Base-by-base conservation (phyloP, 768 basidiomycete species). In the Hygrophorus russula region DNA sequence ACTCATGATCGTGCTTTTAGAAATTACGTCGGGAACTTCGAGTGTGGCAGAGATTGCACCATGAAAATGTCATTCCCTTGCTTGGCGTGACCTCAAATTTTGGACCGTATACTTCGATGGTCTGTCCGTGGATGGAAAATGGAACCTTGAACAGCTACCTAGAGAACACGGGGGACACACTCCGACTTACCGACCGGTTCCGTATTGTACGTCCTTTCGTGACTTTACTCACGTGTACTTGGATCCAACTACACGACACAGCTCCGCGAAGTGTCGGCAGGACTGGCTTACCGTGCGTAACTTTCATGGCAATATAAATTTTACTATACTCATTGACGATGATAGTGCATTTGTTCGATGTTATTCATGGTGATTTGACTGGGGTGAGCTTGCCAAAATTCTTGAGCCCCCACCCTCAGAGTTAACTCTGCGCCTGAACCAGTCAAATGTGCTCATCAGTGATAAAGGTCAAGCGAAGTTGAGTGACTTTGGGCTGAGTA, bases 371-470 rank as follows among this genome's bases (percentile, higher is more conserved):
- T 4, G 61, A 66, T 27, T 47, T 64, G 35, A 65, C 60, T 20
- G 58, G 59, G 19, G 63, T 61, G 42, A 41, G 44, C 45, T 12
- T 7, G 14, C 6, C 18, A 24, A 13, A 32, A n/a, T 17, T 40
- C n/a, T 20, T 20, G 6, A 36, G n/a, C 11, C 2, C 32, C 14
- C 33, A 27, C 46, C 12, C 24, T 24, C 24, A 48, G 32, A 2
- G 14, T 42, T n/a, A 15, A 29, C 33, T 18, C 12, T 2, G n/a
- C n/a, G 6, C 5, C 9, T 11, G 17, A 4, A 35, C 6, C 32
- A 66, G 66, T 56, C 52, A 1, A 66, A 68, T 46, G 50, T 67
- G 3, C 51, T 68, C 13, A 59, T 67, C 40, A 54, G 65, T 42
- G 51, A 57, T 2, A 50, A 56, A 3, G 53, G 55, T 17, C 56